Conservation (phyloP, 495 filamentous ascomycete genomes). For the Penicillium atrosanguineum region DNA sequence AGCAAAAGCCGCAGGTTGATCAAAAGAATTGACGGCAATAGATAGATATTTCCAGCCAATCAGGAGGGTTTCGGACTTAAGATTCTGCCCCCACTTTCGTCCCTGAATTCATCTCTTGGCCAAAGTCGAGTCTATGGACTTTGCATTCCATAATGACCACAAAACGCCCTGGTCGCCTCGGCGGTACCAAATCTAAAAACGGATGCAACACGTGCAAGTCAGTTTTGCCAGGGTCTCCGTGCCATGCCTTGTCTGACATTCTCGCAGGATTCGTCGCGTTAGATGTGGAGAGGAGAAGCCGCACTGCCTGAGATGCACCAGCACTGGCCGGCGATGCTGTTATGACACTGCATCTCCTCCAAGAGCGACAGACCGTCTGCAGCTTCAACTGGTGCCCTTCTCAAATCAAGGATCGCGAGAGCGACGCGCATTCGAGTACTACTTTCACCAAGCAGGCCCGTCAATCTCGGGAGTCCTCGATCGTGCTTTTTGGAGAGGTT, state of each 20-base stretch:
- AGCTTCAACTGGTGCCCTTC: conserved; percentile 1
- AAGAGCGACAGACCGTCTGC: background rate
- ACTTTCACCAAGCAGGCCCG: conserved; percentile 18
- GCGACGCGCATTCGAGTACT: conserved; percentile 22
- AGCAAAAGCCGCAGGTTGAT: too few relatives aligned
- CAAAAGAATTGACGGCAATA: too few relatives aligned
- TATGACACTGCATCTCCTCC: conserved; percentile 1
- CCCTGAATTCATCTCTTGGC: background rate
- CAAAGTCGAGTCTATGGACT: background rate
- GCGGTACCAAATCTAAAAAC: conserved; percentile 19
- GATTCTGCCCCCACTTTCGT: background rate
- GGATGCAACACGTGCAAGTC: conserved; percentile 26
- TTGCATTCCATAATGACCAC: background rate
- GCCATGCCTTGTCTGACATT: background rate
- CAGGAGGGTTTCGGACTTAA: background rate
- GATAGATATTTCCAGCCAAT: background rate
- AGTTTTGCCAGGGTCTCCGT: background rate
- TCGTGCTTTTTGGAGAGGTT: conserved; percentile 16
- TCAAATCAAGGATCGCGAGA: conserved; percentile 12
- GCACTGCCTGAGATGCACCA: conserved; percentile 13
- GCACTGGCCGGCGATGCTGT: conserved; percentile 15
- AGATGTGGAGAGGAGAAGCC: conserved; percentile 22
- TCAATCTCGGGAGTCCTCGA: conserved; percentile 17
- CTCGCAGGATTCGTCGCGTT: conserved; percentile 11
- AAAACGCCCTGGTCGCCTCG: conserved; percentile 14